Evolutionary conservation across 345 rosid species (phyloP), one percentile per base, ranked within the genome.

Genomic region (Acer campestre): DNA sequence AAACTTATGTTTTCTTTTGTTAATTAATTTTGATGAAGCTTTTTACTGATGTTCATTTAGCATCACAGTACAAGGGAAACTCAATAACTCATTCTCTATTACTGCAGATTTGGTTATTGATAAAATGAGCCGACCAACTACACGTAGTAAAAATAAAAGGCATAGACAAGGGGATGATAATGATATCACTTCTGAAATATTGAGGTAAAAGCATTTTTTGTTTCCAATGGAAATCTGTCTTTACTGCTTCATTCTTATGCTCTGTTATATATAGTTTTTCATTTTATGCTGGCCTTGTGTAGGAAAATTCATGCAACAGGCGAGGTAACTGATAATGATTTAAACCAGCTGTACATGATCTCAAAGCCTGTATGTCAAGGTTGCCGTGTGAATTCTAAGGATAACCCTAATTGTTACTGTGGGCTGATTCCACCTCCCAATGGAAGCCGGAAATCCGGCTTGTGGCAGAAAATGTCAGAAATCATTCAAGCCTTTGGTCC

Each of bases 391-490:
- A 96, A 94, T 83, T 86, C 92, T 58, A 93, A 91, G 73, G 98
- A 96, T 77, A 94, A 94, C 64, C 99, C 99, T 59, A 96, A 96
- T 84, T 96, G 98, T 80, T 94, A 90, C 70, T 96, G 99, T 81
- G 98, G 93, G 10, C 65, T 96, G 62, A 83, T 92, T 77, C 98
- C 99, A 16, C 93, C 97, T 2, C 78, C 83, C 69, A 92, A 82
- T 77, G 98, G 99, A 68, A 92, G 93, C 88, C 82, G 98, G 8
- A 96, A 91, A 82, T 78, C 90, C 71, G 99, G 99, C 31, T 82
- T 96, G 70, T 94, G 99, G 99, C 97, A 92, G 90, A 96, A 96
- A 79, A 81, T 84, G 51, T 86, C 97, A 0, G 99, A 94, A 62
- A 61, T 94, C 68, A 23, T 89, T 44, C 88, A 85, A 73, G 80